Conservation (phyloP, 192 early-diverging fungal genomes). For the Entrophospora sp. region DNA sequence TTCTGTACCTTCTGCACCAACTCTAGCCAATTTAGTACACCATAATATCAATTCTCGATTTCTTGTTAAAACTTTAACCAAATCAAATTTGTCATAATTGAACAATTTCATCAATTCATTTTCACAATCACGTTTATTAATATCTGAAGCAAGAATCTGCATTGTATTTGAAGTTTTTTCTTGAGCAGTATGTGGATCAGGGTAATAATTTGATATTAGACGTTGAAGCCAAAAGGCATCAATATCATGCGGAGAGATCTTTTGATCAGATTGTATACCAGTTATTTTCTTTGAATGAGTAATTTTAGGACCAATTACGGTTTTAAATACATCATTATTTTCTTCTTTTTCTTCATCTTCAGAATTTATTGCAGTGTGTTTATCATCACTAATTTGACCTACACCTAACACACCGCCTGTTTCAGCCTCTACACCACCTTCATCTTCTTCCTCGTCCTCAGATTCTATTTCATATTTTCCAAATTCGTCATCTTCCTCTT, state of each 20-base stretch:
- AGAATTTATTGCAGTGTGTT: too few species aligned
- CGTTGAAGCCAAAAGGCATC: slow-evolving; percentile 99
- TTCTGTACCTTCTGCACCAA: slow-evolving; percentile 52
- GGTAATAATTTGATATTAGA: slow-evolving; percentile 67
- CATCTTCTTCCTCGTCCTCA: slow-evolving; percentile 50
- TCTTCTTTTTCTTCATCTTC: slow-evolving; percentile 48
- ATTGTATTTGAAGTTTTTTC: slow-evolving; percentile 75
- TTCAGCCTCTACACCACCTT: slow-evolving; percentile 39
- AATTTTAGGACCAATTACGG: slow-evolving; percentile 31
- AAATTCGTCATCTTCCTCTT: slow-evolving; percentile 74
- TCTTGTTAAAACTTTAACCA: slow-evolving; percentile 79
- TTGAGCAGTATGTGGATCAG: slow-evolving; percentile 80
- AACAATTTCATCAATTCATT: slow-evolving; percentile 95
- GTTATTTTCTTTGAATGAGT: slow-evolving; percentile 34
- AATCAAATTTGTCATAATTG: slow-evolving; percentile 93
- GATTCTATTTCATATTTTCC: slow-evolving; percentile 58
- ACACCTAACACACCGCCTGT: slow-evolving; percentile 29
- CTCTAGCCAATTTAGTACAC: slow-evolving; percentile 80
- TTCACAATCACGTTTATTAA: slow-evolving; percentile 77
- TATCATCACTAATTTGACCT: slow-evolving; percentile 34
- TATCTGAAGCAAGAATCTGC: slow-evolving; percentile 59
- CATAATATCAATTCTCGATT: slow-evolving; percentile 87
- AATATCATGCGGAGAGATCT: slow-evolving; percentile 67
- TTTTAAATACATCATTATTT: slow-evolving; percentile 47
- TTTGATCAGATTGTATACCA: slow-evolving; percentile 25